phyloP scores from a whole-genome alignment of 2,329 filamentous ascomycete genomes.

The Claviceps citrina region DNA sequence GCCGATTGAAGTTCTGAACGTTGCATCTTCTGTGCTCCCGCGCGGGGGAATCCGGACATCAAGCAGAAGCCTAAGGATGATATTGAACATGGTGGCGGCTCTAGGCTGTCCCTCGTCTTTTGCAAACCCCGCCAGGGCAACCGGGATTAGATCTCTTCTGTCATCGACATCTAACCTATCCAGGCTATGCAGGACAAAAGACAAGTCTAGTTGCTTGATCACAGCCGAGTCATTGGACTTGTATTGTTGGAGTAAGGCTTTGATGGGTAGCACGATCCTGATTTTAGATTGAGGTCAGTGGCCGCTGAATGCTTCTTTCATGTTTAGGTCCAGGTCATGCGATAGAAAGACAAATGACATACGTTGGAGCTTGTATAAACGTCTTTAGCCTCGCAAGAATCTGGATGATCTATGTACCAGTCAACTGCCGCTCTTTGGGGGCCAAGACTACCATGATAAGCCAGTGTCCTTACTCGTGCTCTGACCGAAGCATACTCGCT shows the following conservation, averaged over 20 bases:
- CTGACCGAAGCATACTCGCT: slow-evolving; percentile 70
- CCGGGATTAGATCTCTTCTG: slow-evolving; percentile 56
- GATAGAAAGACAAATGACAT: slow-evolving; percentile 10
- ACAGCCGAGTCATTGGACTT: slow-evolving; percentile 58
- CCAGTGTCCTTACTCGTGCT: slow-evolving; percentile 42
- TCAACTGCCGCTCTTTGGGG: neutral
- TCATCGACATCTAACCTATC: slow-evolving; percentile 38
- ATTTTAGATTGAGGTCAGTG: slow-evolving; percentile 1
- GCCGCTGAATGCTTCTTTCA: neutral
- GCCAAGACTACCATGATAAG: neutral
- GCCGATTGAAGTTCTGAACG: slow-evolving; percentile 49
- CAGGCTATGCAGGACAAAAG: slow-evolving; percentile 74
- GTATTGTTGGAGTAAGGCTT: slow-evolving; percentile 76
- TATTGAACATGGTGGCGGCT: slow-evolving; percentile 56
- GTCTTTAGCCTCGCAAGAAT: slow-evolving; percentile 37
- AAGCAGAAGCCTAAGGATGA: slow-evolving; percentile 62
- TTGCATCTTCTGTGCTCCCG: slow-evolving; percentile 62
- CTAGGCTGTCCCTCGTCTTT: slow-evolving; percentile 17
- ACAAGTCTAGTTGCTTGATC: slow-evolving; percentile 74
- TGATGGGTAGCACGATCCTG: slow-evolving; percentile 65
- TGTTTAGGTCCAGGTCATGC: no score
- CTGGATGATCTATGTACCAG: slow-evolving; percentile 30
- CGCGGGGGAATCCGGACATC: slow-evolving; percentile 57
- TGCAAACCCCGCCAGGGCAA: slow-evolving; percentile 18
- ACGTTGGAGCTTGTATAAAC: slow-evolving; percentile 38